Base-by-base conservation (phyloP, 306 rosid genomes). In the Fragaria nilgerrensis region DNA sequence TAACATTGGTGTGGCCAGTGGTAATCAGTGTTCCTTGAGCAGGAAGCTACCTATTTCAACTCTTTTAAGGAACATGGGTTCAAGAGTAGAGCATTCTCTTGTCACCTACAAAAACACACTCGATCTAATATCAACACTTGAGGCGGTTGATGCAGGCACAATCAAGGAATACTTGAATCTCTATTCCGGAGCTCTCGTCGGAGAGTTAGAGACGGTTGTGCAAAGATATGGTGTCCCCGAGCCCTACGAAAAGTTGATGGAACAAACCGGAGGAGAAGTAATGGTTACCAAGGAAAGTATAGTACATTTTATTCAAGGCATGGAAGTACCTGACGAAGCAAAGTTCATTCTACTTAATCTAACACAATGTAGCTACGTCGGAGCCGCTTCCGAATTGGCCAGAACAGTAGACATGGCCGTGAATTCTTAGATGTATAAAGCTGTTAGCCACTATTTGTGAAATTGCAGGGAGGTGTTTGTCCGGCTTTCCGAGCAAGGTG, bases 161-260 rank as follows among this genome's bases (percentile, higher is more conserved):
- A 83, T 82, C 10, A 93, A 92, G 39, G 98, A 94, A 74, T 85
- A 94, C 76, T 83, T 94, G 90, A 80, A 88, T 80, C 88, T 83
- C 36, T 86, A 91, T 76, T 94, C 97, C 93, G 97, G 90, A 84
- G 90, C 92, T 75, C 97, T 94, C 27, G 98, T 96, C 15, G 96
- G 90, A 81, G 96, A 97, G 66, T 92, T 94, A 69, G 96, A 94
- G 73, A 94, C 96, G 0, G 98, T 92, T 39, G 92, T 92, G 93
- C 88, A 95, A 83, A 85, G 97, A 89, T 89, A 88, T 14, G 96
- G 90, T 75, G 94, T 92, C 79, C 92, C 98, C 0, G 92, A 91
- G 87, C 97, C 97, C 22, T 92, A 92, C 62, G 97, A 95, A 87
- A 95, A 89, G 87, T 79, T 94, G n/a, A 94, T 92, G 83, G 92